phyloP scores from a whole-genome alignment of 2,329 filamentous ascomycete genomes.

The Colletotrichum abscissum region DNA sequence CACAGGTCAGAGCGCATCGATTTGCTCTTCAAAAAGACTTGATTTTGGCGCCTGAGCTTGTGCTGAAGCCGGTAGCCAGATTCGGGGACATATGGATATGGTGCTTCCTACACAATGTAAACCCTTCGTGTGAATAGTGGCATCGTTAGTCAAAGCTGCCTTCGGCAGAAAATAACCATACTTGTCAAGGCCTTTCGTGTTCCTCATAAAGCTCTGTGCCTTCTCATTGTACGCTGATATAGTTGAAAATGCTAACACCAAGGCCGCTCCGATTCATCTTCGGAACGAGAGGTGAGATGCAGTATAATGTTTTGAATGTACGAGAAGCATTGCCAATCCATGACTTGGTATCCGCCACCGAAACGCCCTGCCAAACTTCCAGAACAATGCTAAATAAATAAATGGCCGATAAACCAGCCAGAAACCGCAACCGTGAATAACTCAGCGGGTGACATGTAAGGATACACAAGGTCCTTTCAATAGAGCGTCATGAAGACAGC shows the following conservation, averaged over 20 bases:
- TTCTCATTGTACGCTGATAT: too few species aligned
- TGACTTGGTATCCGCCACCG: slow-evolving; percentile 12
- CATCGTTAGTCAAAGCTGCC: neutral
- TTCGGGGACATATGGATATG: neutral
- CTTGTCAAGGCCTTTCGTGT: neutral
- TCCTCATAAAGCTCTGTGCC: neutral
- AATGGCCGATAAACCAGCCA: neutral
- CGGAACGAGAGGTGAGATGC: too few species aligned
- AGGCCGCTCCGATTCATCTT: neutral
- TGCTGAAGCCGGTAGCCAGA: too few species aligned
- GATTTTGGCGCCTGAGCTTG: neutral
- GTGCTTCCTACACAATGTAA: neutral
- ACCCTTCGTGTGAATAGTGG: neutral
- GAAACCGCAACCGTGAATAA: neutral
- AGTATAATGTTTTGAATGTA: neutral
- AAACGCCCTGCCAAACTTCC: slow-evolving; percentile 17
- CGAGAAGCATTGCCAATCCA: neutral
- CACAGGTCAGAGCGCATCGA: slow-evolving; percentile 65
- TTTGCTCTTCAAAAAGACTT: slow-evolving; percentile 46
- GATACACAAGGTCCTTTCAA: slow-evolving; percentile 36
- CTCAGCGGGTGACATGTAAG: slow-evolving; percentile 2
- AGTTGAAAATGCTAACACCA: neutral
- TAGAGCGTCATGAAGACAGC: slow-evolving; percentile 69
- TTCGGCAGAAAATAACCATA: neutral
- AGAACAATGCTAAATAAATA: neutral